phyloP scores from a whole-genome alignment of 371 early-diverging fungal genomes.

The Mucor racemosus region DNA sequence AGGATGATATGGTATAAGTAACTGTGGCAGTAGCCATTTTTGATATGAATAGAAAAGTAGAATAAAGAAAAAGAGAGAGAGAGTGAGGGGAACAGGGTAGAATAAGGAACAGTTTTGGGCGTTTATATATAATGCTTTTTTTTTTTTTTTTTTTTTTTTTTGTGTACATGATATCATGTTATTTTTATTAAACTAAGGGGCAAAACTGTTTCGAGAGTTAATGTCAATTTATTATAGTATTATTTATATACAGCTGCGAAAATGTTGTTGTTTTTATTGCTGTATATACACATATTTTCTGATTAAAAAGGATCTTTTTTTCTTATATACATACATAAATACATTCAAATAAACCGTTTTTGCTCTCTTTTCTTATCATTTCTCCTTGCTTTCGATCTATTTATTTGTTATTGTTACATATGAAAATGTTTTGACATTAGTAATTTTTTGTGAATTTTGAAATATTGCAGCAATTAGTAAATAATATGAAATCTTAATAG shows the following conservation, averaged over 20 bases:
- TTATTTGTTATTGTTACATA: conserved; percentile 2
- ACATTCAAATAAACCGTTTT: neutral
- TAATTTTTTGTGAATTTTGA: conserved; percentile 2
- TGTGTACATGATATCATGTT: conserved; percentile 13
- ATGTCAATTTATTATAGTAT: neutral
- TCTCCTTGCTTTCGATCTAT: neutral
- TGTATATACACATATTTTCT: neutral
- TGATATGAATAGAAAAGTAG: conserved; percentile 6
- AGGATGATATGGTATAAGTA: conserved; percentile 10
- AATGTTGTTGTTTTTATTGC: neutral
- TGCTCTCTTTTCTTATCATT: neutral
- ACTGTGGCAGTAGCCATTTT: conserved; percentile 1
- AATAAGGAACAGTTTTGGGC: neutral
- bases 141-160: neutral
- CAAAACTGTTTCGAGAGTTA: conserved; percentile 4
- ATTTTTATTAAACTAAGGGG: conserved; percentile 4
- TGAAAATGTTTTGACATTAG: conserved; percentile 2
- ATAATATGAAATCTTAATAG: neutral
- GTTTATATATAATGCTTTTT: neutral
- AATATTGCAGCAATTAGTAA: neutral
- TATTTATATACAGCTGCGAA: neutral
- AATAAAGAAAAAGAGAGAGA: conserved; percentile 7
- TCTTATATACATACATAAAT: neutral
- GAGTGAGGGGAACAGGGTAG: too few species aligned
- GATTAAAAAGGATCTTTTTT: neutral